phyloP scores from a whole-genome alignment of 1,284 basidiomycete genomes.

The Naganishia sp. region DNA sequence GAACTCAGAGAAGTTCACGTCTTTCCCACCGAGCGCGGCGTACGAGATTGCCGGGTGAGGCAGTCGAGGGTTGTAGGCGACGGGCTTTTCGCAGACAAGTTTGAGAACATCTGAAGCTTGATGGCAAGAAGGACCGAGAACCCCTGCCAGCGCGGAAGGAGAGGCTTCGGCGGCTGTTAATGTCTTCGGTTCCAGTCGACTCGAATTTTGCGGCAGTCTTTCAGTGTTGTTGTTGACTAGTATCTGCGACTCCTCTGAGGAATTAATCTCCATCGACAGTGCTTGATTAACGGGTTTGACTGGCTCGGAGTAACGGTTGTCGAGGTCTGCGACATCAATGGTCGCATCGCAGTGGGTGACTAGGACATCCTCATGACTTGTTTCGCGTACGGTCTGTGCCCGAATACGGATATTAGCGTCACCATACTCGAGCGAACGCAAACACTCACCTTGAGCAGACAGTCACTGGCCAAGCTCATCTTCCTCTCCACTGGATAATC shows the following conservation, averaged over 20 bases:
- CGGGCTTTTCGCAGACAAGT: slow-evolving; percentile 3
- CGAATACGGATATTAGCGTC: no score
- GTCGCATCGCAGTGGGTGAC: no score
- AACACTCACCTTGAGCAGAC: no score
- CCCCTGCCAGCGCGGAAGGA: not conserved
- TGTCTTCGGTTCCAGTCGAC: slow-evolving; percentile 7
- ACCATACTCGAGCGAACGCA: no score
- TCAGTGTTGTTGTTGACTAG: not conserved
- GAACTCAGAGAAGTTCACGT: slow-evolving; percentile 7
- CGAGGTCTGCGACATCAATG: no score
- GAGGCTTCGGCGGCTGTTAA: not conserved
- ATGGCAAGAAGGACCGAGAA: not conserved
- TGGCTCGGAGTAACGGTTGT: no score
- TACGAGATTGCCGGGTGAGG: slow-evolving; percentile 19
- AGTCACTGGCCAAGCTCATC: no score
- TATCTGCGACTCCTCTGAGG: not conserved
- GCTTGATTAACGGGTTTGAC: no score
- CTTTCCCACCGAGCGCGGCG: slow-evolving; percentile 15
- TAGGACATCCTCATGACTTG: not conserved
- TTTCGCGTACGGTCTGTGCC: no score
- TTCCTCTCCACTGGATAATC: not conserved
- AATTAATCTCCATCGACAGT: not conserved
- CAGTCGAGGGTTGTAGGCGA: slow-evolving; percentile 21
- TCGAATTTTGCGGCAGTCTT: not conserved
- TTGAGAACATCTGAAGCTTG: not conserved